Evolutionary conservation across 2,329 filamentous ascomycete species (phyloP).

Genomic region (Coniella lustricola): DNA sequence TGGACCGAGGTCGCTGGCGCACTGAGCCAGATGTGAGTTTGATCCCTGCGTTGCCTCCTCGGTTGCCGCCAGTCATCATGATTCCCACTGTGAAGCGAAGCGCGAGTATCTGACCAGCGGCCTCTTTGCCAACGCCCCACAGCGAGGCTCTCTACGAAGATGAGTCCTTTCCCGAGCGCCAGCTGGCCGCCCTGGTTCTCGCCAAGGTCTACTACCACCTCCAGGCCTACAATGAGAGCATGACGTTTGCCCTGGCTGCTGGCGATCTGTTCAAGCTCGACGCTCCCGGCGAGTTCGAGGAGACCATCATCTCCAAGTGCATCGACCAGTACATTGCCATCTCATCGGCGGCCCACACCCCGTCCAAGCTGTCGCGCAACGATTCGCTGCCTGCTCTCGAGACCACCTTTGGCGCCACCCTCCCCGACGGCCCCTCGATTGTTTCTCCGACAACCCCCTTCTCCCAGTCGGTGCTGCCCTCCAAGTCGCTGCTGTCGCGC

Average conservation of each 20-base stretch:
- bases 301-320: conserved; percentile 98
- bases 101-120: neutral
- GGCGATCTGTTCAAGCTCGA: conserved; percentile 94
- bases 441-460: conserved; percentile 91
- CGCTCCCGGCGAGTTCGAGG: conserved; percentile 87
- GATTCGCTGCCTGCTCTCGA: conserved; percentile 61
- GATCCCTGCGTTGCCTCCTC: neutral
- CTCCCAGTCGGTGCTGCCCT: conserved; percentile 85
- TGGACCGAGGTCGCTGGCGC: conserved; percentile 96
- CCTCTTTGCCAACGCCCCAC: conserved; percentile 17
- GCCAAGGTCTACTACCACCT: conserved; percentile 99
- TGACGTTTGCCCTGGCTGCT: conserved; percentile 93
- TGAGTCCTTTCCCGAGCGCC: conserved; percentile 85
- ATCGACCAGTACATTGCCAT: conserved; percentile 94
- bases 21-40: conserved; percentile 77
- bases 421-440: conserved; percentile 61
- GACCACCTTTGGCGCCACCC: conserved; percentile 66
- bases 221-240: conserved; percentile 98
- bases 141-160: conserved; percentile 98
- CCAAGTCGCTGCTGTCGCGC: conserved; percentile 89
- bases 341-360: conserved; percentile 43
- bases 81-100: conserved; percentile 6
- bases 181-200: conserved; percentile 87
- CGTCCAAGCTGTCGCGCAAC: conserved; percentile 34
- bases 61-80: conserved; percentile 6